Evolutionary conservation across 768 basidiomycete genomes (phyloP).

Genomic region (Omphalotus guepiniiformis): DNA sequence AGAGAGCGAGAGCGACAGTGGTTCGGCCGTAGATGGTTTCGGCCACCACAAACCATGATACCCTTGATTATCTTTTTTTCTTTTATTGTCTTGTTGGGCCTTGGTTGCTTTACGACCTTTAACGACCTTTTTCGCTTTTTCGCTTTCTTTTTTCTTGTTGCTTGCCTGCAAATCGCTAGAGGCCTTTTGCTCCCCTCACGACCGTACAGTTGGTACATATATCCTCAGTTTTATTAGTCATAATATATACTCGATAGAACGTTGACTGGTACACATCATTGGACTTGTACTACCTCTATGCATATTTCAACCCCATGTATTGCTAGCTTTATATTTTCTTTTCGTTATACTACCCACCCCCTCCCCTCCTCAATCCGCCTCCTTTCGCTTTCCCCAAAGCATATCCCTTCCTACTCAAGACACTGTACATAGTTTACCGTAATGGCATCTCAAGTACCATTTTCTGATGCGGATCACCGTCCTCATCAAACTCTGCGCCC

Average conservation of each 20-base stretch:
- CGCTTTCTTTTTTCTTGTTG: too few relatives aligned
- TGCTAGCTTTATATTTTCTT: background rate
- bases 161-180: too few relatives aligned
- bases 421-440: too few relatives aligned
- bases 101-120: conserved; percentile 4
- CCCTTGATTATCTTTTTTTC: background rate
- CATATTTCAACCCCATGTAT: background rate
- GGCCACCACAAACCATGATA: background rate
- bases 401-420: too few relatives aligned
- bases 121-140: too few relatives aligned
- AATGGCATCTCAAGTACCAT: conserved; percentile 60
- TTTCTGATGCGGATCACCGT: conserved; percentile 82
- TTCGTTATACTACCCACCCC: background rate
- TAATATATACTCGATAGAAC: background rate
- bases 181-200: too few relatives aligned
- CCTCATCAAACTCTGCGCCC: conserved; percentile 76
- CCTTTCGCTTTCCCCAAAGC: too few relatives aligned
- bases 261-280: conserved; percentile 4
- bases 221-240: background rate
- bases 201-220: background rate
- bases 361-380: background rate
- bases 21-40: conserved; percentile 26
- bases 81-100: conserved; percentile 11
- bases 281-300: background rate
- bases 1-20: conserved; percentile 66